These are phyloP conservation scores for Fusarium annulatum DNA, from an alignment of 2,329 filamentous ascomycete genomes.

Conservation along the genomic window DNA sequence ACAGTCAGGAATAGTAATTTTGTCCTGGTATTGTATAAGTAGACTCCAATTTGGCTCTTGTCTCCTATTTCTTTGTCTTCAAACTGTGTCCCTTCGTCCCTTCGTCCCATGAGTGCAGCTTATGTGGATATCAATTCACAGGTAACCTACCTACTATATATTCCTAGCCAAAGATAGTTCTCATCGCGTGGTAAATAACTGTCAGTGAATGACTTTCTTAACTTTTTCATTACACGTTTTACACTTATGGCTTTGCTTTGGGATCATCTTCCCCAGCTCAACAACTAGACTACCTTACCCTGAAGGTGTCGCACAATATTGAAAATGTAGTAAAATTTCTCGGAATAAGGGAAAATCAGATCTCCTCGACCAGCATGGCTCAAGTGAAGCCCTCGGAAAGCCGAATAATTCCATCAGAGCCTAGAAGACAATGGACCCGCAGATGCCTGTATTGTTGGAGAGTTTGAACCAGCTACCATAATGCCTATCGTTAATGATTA, in stretches of 20 bases:
- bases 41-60: not conserved
- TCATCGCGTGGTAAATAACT: too few species aligned
- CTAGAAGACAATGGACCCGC: slow-evolving; percentile 3
- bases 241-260: not conserved
- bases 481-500: not conserved
- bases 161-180: not conserved
- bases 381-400: not conserved
- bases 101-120: not conserved
- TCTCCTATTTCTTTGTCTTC: not conserved
- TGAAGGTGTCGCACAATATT: not conserved
- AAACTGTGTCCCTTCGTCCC: not conserved
- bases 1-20: not conserved
- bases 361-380: not conserved
- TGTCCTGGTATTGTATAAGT: not conserved
- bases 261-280: not conserved
- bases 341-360: not conserved
- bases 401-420: not conserved
- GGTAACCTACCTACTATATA: not conserved
- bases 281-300: not conserved
- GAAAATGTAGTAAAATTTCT: not conserved
- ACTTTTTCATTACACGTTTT: not conserved
- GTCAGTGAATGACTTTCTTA: not conserved
- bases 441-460: slow-evolving; percentile 5
- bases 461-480: slow-evolving; percentile 14
- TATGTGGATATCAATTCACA: too few species aligned